Base-by-base conservation (phyloP, 257 asterid genomes). In the Phtheirospermum japonicum region DNA sequence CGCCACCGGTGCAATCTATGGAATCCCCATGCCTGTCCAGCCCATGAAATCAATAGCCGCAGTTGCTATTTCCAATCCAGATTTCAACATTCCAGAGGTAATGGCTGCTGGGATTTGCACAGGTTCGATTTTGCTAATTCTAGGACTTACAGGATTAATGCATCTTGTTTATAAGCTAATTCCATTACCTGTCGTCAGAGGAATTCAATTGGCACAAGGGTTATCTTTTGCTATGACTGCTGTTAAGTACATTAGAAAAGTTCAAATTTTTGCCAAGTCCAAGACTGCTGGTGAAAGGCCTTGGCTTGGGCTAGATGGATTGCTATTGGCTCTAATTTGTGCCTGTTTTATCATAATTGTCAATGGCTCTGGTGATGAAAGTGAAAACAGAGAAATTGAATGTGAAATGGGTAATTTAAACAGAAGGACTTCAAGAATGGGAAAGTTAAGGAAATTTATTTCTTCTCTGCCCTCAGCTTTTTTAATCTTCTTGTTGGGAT, bases 11-110 rank as follows among this genome's bases (percentile, higher is more conserved):
- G 81, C 84, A 30, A 53, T 84, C 43, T 87, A 87, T 53, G 93
- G 95, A 1, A 86, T 87, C 51, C 93, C 95, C 8, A 84, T 87
- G 95, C 93, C 93, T 0, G 93, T 87, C 33, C 90, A 87, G 80
- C 95, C 95, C 11, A 84, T 87, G 95, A 87, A 87, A 53, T 84
- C 95, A 4, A 87, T 87, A 3, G 90, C 95, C n/a, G 97, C 95
- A 6, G 95, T 64, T 4, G 95, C 96, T 45, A 79, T 86, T 45
- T 73, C 93, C 28, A 59, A 69, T 40, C 84, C 85, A 0, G 50
- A 43, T 49, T 89, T 89, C 59, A 80, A 80, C 39, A 73, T 89
- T 57, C 85, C 95, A 2, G 96, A 89, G 75, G 80, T 80, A 1
- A 89, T 86, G 96, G 90, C 96, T 5, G 83, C 94, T 9, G 95